Base-by-base conservation (phyloP, 2,329 filamentous ascomycete species). In the Pseudopyricularia javanii region DNA sequence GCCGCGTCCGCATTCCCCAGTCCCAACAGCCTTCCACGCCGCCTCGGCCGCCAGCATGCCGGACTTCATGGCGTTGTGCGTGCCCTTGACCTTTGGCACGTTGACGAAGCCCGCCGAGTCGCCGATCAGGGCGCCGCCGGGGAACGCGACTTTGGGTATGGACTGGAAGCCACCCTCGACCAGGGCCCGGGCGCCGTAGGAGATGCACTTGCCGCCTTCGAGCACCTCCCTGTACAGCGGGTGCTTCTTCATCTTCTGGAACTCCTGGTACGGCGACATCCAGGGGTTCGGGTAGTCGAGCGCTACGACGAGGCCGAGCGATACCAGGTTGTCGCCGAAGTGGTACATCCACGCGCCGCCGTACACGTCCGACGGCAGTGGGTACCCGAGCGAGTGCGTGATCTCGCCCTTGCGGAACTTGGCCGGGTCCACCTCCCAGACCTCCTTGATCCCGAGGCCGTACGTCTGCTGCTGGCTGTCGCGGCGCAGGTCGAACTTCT, bases 341-440 rank as follows among this genome's bases (percentile, higher is more conserved):
- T 98, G 93, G 65, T 98, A 98, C 88, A 98, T 91, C 84, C 90
- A 98, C n/a, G 88, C 90, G 59, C 93, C 93, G 59, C 93, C 93
- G 65, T 98, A 98, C 8, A 91, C 93, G 64, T 97, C 86, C 60
- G 77, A 81, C 15, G 89, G 81, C 47, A 98, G 71, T 20, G 93
- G 93, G 63, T 95, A 97, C 20, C 93, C 93, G 83, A 98, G 82
- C 4, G 89, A 87, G 72, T 98, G 93, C 4, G 84, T 80, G 47
- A 97, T 80, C 59, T 91, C 75, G 52, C 93, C 93, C 63, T 86
- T 86, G 56, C 85, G 77, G 70, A 96, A 97, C 70, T 95, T 97
- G 61, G 88, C 89, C 0, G 93, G 90, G 61, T 90, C 81, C 32
- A 98, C 79, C 69, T 98, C 93, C 93, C 93, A 98, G 0, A 98